phyloP scores from a whole-genome alignment of 192 early-diverging fungal genomes.

The Umbelopsis isabellina region DNA sequence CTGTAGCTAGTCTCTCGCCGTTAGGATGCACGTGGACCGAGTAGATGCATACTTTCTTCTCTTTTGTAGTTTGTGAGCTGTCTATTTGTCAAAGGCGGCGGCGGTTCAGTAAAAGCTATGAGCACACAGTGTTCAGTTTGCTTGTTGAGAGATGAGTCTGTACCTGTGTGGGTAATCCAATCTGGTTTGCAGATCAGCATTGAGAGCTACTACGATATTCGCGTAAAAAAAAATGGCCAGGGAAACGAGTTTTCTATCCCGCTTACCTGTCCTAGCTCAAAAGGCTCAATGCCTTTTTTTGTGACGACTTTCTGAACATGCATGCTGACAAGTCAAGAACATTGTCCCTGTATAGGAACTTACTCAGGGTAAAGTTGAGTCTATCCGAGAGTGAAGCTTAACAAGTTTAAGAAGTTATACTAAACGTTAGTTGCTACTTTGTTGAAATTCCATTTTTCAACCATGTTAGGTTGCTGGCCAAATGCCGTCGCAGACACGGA shows the following conservation, averaged over 20 bases:
- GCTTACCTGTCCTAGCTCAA: background rate
- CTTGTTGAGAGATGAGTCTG: constrained; percentile 55
- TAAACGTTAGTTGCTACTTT: background rate
- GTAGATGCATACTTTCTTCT: constrained; percentile 70
- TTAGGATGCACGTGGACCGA: constrained; percentile 86
- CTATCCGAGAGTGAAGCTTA: no score
- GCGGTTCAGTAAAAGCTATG: background rate
- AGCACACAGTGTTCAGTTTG: background rate
- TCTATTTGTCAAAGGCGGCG: background rate
- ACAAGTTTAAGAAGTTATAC: no score
- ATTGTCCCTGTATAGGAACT: constrained; percentile 11
- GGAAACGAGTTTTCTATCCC: background rate
- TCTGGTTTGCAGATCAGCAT: constrained; percentile 74
- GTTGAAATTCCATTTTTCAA: background rate
- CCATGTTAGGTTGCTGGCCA: background rate
- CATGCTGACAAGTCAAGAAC: constrained; percentile 11
- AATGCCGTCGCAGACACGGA: constrained; percentile 13
- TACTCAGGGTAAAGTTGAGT: background rate
- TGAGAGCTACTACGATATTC: background rate
- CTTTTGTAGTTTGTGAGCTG: constrained; percentile 35
- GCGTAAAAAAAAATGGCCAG: background rate
- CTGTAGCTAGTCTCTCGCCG: constrained; percentile 82
- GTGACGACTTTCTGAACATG: constrained; percentile 16
- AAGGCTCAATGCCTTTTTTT: background rate
- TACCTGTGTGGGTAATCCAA: constrained; percentile 75